Base-by-base conservation (phyloP, 1,139 yeast species). In the Suhomyces bribrorum region DNA sequence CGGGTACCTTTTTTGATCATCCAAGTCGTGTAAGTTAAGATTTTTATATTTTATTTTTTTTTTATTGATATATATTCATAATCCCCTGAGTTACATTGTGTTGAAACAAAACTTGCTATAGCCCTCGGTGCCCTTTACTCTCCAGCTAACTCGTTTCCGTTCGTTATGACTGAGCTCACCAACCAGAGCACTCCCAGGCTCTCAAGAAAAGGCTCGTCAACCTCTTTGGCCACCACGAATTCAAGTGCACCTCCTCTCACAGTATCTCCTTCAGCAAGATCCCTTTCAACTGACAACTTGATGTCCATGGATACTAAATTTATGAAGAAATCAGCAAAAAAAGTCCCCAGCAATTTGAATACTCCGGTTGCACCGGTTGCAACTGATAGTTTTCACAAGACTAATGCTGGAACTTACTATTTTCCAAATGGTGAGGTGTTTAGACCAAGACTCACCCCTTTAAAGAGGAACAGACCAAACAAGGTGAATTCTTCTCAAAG, bases 371-470 rank as follows among this genome's bases (percentile, higher is more conserved):
- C 32, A 27, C 14, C 41, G 7, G 33, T 34, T 7, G 12, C 47
- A 32, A 36, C 40, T 23, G 54, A 54, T 27, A 37, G 24, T 29
- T 54, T 51, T 38, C 57, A 53, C 35, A 55, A 54, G 40, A 39
- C 50, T 5, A 48, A 42, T 34, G 46, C 45, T 11, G 74, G 75
- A 5, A 54, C 64, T 36, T 75, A 67, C 49, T 68, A 62, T 45
- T 77, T 76, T 49, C 81, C 81, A 9, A 76, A 77, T 51, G 82
- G 82, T 34, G 82, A 76, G 50, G 66, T 75, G 4, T 77, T 76
- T 50, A 58, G 75, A 24, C 81, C 81, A 1, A 52, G 80, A 31
- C 53, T 54, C 31, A 57, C 66, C 12, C 73, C 76, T 1, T 45
- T 62, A 9, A 62, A 57, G 35, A 59, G 78, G 38, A 53, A 64